Evolutionary conservation across 1,284 basidiomycete species (phyloP), one percentile per base, ranked within the genome.

Genomic region (Cronartium ribicola): DNA sequence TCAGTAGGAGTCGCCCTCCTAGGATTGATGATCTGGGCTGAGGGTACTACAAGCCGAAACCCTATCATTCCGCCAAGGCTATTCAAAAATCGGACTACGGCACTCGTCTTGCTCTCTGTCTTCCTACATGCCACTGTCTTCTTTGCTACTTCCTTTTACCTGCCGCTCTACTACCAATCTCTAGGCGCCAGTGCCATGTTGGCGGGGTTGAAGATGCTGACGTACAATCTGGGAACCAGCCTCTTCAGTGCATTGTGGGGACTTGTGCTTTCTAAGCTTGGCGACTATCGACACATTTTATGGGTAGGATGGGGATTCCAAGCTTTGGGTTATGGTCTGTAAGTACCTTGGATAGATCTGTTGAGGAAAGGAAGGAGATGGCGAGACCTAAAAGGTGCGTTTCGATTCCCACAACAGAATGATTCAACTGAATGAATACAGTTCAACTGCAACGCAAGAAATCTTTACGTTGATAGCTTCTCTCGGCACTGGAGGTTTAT

Each of bases 41-140:
- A 62, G 80, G 76, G 85, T 3, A 84, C 82, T 75, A 94, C 92
- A 0, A 88, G 84, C 62, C 86, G 90, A 11, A 87, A 88, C 5
- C 89, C 92, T 0, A 91, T 95, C 76, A 83, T 96, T 6, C 90
- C 91, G 7, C 87, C 90, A 6, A 86, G 90, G 4, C 80, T 93
- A 43, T 92, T 94, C 83, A 87, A 89, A 85, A 90, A 88, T 2
- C 86, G 90, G 22, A 93, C 90, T 1, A 90, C 90, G 0, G 84
- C 83, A 0, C 83, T 89, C 40, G 81, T 92, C 48, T 82, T 92
- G 11, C 78, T 89, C 40, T 84, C 85, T 1, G 83, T 83, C 3
- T 86, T 91, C 78, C 77, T 90, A 3, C 91, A 93, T 78, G 87
- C 86, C 0, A 67, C 90, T 29, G 83, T 84, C 0, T 91, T 92